Base-by-base conservation (phyloP, 2,329 filamentous ascomycete species). In the Fusarium vanettenii region DNA sequence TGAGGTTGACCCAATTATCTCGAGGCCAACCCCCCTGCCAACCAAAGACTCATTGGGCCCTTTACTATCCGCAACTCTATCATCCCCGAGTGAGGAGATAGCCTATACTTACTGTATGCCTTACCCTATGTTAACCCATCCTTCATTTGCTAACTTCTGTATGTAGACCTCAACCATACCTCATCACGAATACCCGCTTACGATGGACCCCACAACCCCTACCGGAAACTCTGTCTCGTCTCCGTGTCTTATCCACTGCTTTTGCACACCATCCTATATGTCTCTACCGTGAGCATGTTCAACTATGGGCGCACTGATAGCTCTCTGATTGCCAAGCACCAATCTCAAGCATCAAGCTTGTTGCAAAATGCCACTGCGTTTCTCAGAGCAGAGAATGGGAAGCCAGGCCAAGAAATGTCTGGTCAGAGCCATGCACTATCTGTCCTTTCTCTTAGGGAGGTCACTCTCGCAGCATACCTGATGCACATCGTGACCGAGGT, bases 261-360 rank as follows among this genome's bases (percentile, higher is more conserved):
- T 2, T 33, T 64, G 8, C 66, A 68, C 61, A 64, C 66, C 5
- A 68, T 68, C 3, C 60, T 68, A 13, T 57, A 64, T 25, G 52
- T 68, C 18, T 64, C 66, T 2, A 68, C 66, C 7, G 60, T 68
- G 8, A 68, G 61, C 52, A 68, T 68, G 66, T 68, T 50, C 31
- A 68, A 68, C 50, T 57, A 64, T 33, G 66, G 66, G 25, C 48
- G 29, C 29, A 52, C 25, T n/a, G 50, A 57, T 8, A 41, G 31
- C 20, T 62, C 64, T 33, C 27, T 65, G 10, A 65, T 65, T 11
- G 20, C 25, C 45, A 37, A 57, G 20, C 60, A 41, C 27, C 60
- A 52, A n/a, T 59, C 60, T 22, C 66, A 68, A 55, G 66, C 66
- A 4, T 65, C 41, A 41, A 35, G 16, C 14, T 39, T 64, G 8